Conservation (phyloP, 1,284 basidiomycete genomes). For the Ceratobasidium theobromae region DNA sequence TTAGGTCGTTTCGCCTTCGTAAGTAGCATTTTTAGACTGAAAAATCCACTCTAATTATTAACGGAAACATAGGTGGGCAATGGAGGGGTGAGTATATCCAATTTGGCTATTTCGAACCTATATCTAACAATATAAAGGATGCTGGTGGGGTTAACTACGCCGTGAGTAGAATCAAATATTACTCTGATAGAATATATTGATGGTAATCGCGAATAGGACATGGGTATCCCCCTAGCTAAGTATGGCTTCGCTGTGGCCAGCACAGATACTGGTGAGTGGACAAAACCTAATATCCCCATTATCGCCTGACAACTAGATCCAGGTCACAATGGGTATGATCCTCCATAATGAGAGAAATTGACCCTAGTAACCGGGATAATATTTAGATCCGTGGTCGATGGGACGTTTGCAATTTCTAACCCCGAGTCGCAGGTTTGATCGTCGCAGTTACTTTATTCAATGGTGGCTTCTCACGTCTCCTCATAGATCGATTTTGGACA, state of each 20-base stretch:
- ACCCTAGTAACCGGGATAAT: neutral
- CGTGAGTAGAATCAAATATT: neutral
- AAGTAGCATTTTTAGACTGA: neutral
- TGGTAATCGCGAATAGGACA: neutral
- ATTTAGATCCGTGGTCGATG: conserved; percentile 1
- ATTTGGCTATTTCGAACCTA: neutral
- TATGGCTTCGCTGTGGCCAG: conserved; percentile 27
- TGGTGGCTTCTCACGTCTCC: neutral
- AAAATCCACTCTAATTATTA: neutral
- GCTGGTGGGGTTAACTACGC: conserved; percentile 20
- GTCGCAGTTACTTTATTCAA: neutral
- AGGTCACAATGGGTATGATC: conserved; percentile 27
- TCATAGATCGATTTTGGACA: conserved; percentile 25
- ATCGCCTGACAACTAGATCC: neutral
- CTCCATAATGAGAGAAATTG: neutral
- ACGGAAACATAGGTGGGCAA: conserved; percentile 10
- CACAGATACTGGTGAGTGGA: conserved; percentile 12
- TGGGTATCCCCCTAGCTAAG: conserved; percentile 21
- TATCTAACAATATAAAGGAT: neutral
- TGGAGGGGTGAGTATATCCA: conserved; percentile 9
- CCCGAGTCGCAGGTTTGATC: conserved; percentile 27
- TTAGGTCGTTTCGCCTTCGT: conserved; percentile 28
- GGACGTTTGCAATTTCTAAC: conserved; percentile 19
- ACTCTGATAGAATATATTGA: neutral
- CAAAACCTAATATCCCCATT: neutral